Evolutionary conservation across 2,329 filamentous ascomycete species (phyloP).

Genomic region (Cercospora citrullina): DNA sequence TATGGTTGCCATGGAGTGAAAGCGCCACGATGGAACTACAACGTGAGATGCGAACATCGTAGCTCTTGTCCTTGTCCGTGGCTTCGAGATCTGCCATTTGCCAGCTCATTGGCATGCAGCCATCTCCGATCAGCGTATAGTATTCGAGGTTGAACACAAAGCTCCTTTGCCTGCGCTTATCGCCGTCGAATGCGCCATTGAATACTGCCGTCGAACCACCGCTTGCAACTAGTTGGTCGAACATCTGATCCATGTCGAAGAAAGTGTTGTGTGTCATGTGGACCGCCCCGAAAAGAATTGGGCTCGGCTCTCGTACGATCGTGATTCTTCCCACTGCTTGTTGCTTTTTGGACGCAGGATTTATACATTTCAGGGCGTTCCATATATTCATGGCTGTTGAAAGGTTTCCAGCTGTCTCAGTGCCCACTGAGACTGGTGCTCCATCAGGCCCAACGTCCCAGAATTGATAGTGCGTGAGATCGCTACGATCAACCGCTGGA

Average conservation of each 20-base stretch:
- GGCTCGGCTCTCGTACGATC: constrained; percentile 61
- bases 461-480: constrained; percentile 56
- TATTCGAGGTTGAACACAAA: constrained; percentile 67
- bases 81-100: constrained; percentile 55
- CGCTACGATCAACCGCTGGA: constrained; percentile 44
- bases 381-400: constrained; percentile 40
- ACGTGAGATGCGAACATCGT: constrained; percentile 60
- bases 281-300: constrained; percentile 60
- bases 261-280: constrained; percentile 59
- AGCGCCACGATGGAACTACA: constrained; percentile 62
- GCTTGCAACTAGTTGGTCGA: constrained; percentile 55
- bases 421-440: constrained; percentile 42
- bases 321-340: constrained; percentile 59
- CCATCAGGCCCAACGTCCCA: constrained; percentile 57
- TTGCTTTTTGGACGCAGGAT: constrained; percentile 43
- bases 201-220: constrained; percentile 44
- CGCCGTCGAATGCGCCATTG: constrained; percentile 48
- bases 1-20: constrained; percentile 55
- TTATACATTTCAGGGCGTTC: constrained; percentile 40
- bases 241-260: constrained; percentile 65
- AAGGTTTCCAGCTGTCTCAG: constrained; percentile 37
- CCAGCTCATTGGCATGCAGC: constrained; percentile 60
- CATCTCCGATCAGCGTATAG: constrained; percentile 60
- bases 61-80: constrained; percentile 42
- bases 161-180: constrained; percentile 53